Conservation (phyloP, 2,329 filamentous ascomycete species). For the Stemphylium lycopersici region DNA sequence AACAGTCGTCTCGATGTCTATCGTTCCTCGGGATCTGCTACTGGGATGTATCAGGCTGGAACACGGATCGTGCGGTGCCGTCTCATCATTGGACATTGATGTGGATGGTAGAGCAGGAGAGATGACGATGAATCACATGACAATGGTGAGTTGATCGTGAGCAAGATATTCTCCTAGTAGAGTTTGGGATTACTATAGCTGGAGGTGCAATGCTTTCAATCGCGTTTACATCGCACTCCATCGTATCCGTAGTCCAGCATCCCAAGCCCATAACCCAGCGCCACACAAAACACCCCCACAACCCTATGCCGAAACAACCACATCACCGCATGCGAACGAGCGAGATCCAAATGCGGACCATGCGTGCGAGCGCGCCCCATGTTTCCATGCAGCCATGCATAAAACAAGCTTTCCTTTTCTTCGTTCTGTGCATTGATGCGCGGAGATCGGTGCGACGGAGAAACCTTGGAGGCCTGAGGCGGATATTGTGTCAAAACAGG, state of each 20-base stretch:
- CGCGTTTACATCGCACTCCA: too few species aligned
- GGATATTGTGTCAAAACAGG: conserved; percentile 12
- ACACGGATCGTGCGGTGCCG: conserved; percentile 20
- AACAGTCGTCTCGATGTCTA: conserved; percentile 1
- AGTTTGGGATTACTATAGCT: too few species aligned
- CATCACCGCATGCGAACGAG: neutral
- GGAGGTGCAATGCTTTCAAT: too few species aligned
- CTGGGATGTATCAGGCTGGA: conserved; percentile 34
- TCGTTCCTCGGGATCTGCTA: conserved; percentile 13
- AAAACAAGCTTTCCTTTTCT: neutral
- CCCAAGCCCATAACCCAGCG: conserved; percentile 1
- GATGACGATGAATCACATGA: neutral
- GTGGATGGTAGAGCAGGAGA: neutral
- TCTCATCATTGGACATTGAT: conserved; percentile 14
- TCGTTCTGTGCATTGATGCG: neutral
- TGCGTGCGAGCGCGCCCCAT: conserved; percentile 1
- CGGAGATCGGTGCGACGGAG: conserved; percentile 4
- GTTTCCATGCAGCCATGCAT: conserved; percentile 9
- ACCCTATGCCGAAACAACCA: neutral
- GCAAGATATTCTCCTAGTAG: too few species aligned
- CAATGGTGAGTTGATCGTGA: neutral
- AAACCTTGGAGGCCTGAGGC: conserved; percentile 12
- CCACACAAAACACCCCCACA: conserved; percentile 1
- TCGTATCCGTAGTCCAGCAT: neutral
- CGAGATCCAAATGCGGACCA: conserved; percentile 8